Conservation (phyloP, 495 filamentous ascomycete species). For the Coniosporium apollinis region DNA sequence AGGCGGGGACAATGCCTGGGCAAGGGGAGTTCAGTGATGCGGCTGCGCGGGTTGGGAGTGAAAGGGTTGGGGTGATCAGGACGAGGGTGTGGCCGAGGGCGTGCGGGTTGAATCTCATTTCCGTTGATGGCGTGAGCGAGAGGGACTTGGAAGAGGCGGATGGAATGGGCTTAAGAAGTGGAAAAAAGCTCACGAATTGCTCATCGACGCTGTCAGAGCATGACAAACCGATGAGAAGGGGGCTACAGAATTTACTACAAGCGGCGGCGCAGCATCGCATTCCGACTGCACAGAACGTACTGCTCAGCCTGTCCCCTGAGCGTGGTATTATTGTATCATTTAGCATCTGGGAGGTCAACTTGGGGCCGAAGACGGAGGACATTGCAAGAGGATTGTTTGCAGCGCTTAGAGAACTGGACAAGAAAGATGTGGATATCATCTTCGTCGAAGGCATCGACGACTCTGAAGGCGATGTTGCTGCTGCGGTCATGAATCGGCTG, state of each 20-base stretch:
- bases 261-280: too few species aligned
- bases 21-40: slow-evolving; percentile 18
- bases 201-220: too few species aligned
- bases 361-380: slow-evolving; percentile 49
- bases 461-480: slow-evolving; percentile 57
- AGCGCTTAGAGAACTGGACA: slow-evolving; percentile 70
- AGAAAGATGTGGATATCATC: slow-evolving; percentile 62
- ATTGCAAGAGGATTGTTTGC: slow-evolving; percentile 81
- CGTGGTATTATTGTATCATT: too few species aligned
- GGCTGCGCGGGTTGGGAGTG: slow-evolving; percentile 10
- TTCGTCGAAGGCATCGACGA: slow-evolving; percentile 82
- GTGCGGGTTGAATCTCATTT: slow-evolving; percentile 2
- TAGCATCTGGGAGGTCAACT: slow-evolving; percentile 36
- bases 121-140: too few species aligned
- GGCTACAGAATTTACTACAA: too few species aligned
- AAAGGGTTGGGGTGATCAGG: slow-evolving; percentile 21
- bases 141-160: too few species aligned
- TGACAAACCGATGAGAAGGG: too few species aligned
- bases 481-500: slow-evolving; percentile 90
- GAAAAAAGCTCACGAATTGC: too few species aligned
- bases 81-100: slow-evolving; percentile 21
- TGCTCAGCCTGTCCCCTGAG: too few species aligned
- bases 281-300: too few species aligned
- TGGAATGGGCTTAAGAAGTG: too few species aligned
- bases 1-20: slow-evolving; percentile 28